Evolutionary conservation across 441 rosid genomes (phyloP), one percentile per base, ranked within the genome.

Genomic region (Gossypium lobatum): DNA sequence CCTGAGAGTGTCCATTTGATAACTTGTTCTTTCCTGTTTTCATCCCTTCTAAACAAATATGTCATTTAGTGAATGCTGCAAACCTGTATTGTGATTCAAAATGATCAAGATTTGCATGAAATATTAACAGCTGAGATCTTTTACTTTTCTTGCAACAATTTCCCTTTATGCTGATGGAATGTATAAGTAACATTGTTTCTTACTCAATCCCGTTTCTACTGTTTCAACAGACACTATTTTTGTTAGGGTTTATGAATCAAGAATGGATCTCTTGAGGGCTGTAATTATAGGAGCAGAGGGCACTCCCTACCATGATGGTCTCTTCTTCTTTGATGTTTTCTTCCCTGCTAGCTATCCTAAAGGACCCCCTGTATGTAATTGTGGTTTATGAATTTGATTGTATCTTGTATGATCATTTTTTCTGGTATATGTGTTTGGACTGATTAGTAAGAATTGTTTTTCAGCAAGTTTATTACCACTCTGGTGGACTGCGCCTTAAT

Each of bases 231-330:
- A 93, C 78, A 81, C 85, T 73, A 93, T 93, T 69, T 90, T 83
- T 83, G 97, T 91, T 53, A 90, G 98, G 84, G 96, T 83, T 53
- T 95, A 85, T 76, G 98, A 93, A 79, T 78, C 93, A 71, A 87
- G 98, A 80, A 91, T 95, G 99, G 98, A 95, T 81, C 87, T 93
- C 65, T 75, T 95, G 82, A 88, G 97, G 80, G 98, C 98, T 77
- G 97, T 90, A 45, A 95, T 95, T 64, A 79, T 91, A 17, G 99
- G 98, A 83, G 95, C 97, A 13, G 92, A 89, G 72, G 96, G 95
- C 66, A 95, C 99, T 77, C 98, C 99, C 23, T 95, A 95, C 80
- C 99, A 93, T 48, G 97, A 95, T 60, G 98, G 99, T 79, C 92
- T 95, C 53, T 95, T 88, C 81, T 92, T 93, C 84, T 91, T 92